Conservation (phyloP, 495 filamentous ascomycete genomes). For the Aspergillus homomorphus region DNA sequence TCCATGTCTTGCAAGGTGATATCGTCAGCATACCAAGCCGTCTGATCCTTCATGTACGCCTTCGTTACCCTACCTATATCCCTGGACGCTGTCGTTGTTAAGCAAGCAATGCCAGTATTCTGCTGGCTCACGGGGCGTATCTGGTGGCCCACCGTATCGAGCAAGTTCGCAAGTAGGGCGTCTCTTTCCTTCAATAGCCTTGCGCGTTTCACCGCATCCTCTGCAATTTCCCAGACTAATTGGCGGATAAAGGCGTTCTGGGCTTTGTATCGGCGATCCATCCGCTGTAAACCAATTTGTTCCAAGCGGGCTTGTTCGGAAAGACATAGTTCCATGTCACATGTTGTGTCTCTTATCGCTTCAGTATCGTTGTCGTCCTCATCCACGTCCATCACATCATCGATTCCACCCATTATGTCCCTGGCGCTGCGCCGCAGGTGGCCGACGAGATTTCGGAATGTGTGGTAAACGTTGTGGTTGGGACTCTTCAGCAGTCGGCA, state of each 20-base stretch:
- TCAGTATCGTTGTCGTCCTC: slow-evolving; percentile 12
- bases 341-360: slow-evolving; percentile 5
- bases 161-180: slow-evolving; percentile 27
- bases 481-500: slow-evolving; percentile 45
- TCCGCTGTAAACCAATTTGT: slow-evolving; percentile 39
- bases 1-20: slow-evolving; percentile 24
- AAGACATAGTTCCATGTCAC: slow-evolving; percentile 24
- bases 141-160: slow-evolving; percentile 25
- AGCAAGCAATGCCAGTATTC: slow-evolving; percentile 33
- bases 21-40: slow-evolving; percentile 15
- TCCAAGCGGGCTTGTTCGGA: slow-evolving; percentile 39
- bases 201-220: slow-evolving; percentile 32
- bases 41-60: slow-evolving; percentile 6
- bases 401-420: slow-evolving; percentile 19
- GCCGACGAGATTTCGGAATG: slow-evolving; percentile 42
- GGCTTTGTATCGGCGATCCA: slow-evolving; percentile 34
- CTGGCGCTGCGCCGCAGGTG: slow-evolving; percentile 33
- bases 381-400: slow-evolving; percentile 29
- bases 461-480: slow-evolving; percentile 43
- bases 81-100: slow-evolving; percentile 34
- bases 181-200: slow-evolving; percentile 27
- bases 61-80: slow-evolving; percentile 34
- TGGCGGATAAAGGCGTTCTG: slow-evolving; percentile 41
- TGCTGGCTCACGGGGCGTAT: slow-evolving; percentile 28
- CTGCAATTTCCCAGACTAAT: slow-evolving; percentile 44